Evolutionary conservation across 2,329 filamentous ascomycete genomes (phyloP), one percentile per base, ranked within the genome.

Genomic region (Drechslerella dactyloides): DNA sequence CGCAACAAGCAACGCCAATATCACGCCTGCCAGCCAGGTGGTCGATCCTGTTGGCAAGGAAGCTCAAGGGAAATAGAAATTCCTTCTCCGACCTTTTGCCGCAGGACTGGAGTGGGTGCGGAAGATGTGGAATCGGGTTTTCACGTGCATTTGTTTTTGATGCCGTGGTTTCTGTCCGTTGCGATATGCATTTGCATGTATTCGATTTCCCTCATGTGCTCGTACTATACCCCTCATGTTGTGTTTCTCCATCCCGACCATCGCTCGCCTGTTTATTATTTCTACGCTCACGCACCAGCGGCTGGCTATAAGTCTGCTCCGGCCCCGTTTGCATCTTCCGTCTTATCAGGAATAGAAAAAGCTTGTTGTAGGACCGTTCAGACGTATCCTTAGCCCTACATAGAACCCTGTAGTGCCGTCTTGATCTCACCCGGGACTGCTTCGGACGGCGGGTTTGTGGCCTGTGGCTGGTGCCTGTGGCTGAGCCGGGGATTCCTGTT

Each of bases 381-480:
- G 17, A 40, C 23, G n/a, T 35, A 19, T 19, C 50, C 15, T 4
- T n/a, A 17, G 13, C 23, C n/a, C 17, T 15, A 55, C 10, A 44
- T 37, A 55, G 7, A 37, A 10, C 19, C 30, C 2, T n/a, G n/a
- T n/a, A n/a, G n/a, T n/a, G n/a, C n/a, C n/a, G n/a, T n/a, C n/a
- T n/a, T n/a, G n/a, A n/a, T n/a, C n/a, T n/a, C n/a, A n/a, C n/a
- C n/a, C n/a, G n/a, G n/a, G n/a, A n/a, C n/a, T n/a, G n/a, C n/a
- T n/a, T n/a, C n/a, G n/a, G n/a, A n/a, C n/a, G n/a, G n/a, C n/a
- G n/a, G n/a, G n/a, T n/a, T 5, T 48, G 44, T 48, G 44, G 44
- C 44, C 8, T 72, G 68, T 72, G 68, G 68, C 68, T 64, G 44
- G 55, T 65, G 60, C 44, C 1, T 70, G 65, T 70, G 65, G 65